Evolutionary conservation across 768 basidiomycete species (phyloP), one percentile per base, ranked within the genome.

Genomic region (Leccinum imitatum): DNA sequence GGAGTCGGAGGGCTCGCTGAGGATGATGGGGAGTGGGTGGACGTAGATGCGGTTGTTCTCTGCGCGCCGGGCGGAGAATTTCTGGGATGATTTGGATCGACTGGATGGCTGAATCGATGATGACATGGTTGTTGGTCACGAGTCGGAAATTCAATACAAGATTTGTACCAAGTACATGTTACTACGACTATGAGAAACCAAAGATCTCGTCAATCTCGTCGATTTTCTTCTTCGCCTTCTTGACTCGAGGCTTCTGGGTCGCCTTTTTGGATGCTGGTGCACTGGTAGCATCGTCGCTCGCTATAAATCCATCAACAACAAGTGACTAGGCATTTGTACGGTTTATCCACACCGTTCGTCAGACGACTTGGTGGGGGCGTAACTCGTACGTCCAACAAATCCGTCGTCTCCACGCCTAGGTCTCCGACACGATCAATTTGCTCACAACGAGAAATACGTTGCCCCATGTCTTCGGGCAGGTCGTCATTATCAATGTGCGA

Each of bases 11-110:
- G 68, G 80, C 73, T 73, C 75, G 59, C 73, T 58, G 60, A 85
- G 78, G 53, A 87, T 71, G 48, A 82, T 65, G 0, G 91, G 92
- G n/a, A 93, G 82, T 0, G 89, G 87, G 59, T 88, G 75, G 0
- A 80, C 86, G 60, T 93, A 91, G 50, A 87, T 81, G 54, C 78
- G 76, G 69, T 90, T 86, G 65, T 84, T 88, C 67, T 91, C 87
- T 27, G 80, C 75, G 51, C 82, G 81, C 15, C 80, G 78, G 41
- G 79, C 80, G 17, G 82, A 80, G 5, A 77, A 78, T 75, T 91
- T 91, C 21, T 65, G 61, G 39, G 71, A 62, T 6, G 56, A 75
- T 72, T 70, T 79, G 44, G 78, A 61, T 9, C 75, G 77, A 47
- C 66, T 72, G 61, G 67, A 72, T 48, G 80, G 78, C 9, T 76